Conservation (phyloP, 2,329 filamentous ascomycete genomes). For the Mycosphaerella arachidis region DNA sequence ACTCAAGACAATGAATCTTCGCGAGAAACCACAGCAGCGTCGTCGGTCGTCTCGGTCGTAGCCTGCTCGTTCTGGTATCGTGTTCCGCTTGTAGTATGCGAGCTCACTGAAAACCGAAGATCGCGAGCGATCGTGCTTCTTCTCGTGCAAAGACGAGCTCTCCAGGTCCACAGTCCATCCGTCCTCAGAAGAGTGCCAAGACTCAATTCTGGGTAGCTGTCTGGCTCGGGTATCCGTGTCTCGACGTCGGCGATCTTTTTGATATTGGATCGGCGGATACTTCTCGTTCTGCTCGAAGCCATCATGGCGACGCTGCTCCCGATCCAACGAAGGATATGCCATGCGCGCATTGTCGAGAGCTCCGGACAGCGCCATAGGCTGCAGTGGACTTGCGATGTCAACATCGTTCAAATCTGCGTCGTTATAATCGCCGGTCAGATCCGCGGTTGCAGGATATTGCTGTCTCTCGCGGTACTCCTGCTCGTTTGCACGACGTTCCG, state of each 20-base stretch:
- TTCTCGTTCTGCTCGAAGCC: background rate
- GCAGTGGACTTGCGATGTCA: background rate
- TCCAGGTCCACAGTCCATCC: constrained; percentile 8
- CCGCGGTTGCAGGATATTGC: background rate
- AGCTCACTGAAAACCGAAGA: constrained; percentile 12
- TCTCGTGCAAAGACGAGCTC: constrained; percentile 4
- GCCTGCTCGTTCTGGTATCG: background rate
- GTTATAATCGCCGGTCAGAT: background rate
- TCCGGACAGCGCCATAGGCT: background rate
- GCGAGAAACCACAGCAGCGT: constrained; percentile 12
- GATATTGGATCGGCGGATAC: background rate
- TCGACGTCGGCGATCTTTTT: background rate
- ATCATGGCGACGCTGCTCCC: background rate
- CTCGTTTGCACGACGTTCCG: constrained; percentile 2
- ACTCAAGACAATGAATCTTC: constrained; percentile 24
- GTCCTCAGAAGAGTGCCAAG: constrained; percentile 1
- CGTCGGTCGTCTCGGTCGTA: constrained; percentile 4
- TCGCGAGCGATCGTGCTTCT: constrained; percentile 3
- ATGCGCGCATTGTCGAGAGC: background rate
- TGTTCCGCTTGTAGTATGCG: constrained; percentile 9
- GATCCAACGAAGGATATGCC: background rate
- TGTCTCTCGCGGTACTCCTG: background rate
- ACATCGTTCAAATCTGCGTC: background rate
- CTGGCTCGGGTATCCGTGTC: background rate
- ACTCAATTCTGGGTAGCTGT: background rate